Conservation (phyloP, 1,284 basidiomycete genomes). For the Cystobasidium pallidum region DNA sequence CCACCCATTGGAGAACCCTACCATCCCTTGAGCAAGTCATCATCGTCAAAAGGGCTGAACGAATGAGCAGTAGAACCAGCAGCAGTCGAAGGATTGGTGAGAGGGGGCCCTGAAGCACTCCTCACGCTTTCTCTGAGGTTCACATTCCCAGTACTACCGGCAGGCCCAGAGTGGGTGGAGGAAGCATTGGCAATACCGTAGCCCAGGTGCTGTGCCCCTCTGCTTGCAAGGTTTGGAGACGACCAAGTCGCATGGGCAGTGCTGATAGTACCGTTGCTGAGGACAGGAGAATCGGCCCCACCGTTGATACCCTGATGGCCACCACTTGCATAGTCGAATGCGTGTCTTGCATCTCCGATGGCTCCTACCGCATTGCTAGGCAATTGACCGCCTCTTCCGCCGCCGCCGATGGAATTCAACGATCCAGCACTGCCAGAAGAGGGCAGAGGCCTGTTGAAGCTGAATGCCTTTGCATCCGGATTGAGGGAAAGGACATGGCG, state of each 20-base stretch:
- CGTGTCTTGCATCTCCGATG: slow-evolving; percentile 12
- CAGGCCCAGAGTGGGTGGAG: neutral
- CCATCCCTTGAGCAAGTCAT: slow-evolving; percentile 43
- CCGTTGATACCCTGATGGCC: neutral
- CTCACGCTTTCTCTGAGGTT: slow-evolving; percentile 18
- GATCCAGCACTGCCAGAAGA: slow-evolving; percentile 34
- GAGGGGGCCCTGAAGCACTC: slow-evolving; percentile 18
- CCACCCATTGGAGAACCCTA: too few species aligned
- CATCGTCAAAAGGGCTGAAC: slow-evolving; percentile 44
- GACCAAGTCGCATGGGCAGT: slow-evolving; percentile 14
- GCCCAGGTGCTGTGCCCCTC: slow-evolving; percentile 11
- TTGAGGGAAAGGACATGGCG: slow-evolving; percentile 64
- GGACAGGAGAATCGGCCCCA: slow-evolving; percentile 16
- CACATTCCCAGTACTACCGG: neutral
- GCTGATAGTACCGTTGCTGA: neutral
- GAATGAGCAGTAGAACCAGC: slow-evolving; percentile 1
- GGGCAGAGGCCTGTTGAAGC: slow-evolving; percentile 49
- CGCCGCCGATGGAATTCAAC: slow-evolving; percentile 14
- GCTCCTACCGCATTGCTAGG: slow-evolving; percentile 29
- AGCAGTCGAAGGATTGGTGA: neutral
- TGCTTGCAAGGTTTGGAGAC: slow-evolving; percentile 17
- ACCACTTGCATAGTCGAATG: slow-evolving; percentile 17
- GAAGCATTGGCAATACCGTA: slow-evolving; percentile 16
- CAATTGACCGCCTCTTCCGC: neutral
- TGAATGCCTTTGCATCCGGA: slow-evolving; percentile 81